Percentiles rank a stretch among this genome's conserved stretches.
Conservation (phyloP, 2,329 filamentous ascomycete species). For the Epichloe gansuensis region DNA sequence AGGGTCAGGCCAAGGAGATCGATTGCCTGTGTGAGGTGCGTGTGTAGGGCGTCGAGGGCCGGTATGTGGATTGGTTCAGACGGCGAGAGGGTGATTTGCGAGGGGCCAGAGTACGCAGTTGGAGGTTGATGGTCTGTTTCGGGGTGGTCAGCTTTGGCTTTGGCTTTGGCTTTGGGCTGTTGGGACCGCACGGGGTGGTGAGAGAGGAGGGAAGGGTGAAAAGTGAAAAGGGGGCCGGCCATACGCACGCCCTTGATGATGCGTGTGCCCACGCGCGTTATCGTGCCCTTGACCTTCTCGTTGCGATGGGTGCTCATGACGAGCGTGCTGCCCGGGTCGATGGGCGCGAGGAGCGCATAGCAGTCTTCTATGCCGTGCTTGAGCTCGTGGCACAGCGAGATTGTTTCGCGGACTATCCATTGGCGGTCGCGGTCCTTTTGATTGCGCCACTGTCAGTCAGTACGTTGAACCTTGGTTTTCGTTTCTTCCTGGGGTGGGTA, state of each 20-base stretch:
- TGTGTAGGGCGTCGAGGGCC: slow-evolving; percentile 59
- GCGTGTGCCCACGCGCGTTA: slow-evolving; percentile 81
- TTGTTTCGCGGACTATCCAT: slow-evolving; percentile 42
- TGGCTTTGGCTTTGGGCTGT: too few species aligned
- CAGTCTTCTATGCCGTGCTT: slow-evolving; percentile 73
- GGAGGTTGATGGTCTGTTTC: slow-evolving; percentile 63
- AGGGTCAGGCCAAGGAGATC: slow-evolving; percentile 65
- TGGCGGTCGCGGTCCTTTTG: slow-evolving; percentile 37
- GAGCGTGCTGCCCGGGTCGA: slow-evolving; percentile 76
- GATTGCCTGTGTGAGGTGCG: slow-evolving; percentile 70
- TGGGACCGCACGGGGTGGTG: too few species aligned
- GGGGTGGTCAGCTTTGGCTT: too few species aligned
- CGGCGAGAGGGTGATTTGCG: slow-evolving; percentile 36
- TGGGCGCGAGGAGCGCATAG: slow-evolving; percentile 71
- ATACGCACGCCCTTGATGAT: slow-evolving; percentile 75
- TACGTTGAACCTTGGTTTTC: background rate
- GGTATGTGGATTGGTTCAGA: slow-evolving; percentile 46
- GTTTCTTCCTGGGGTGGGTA: background rate
- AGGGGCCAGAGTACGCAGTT: slow-evolving; percentile 54
- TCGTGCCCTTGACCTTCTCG: slow-evolving; percentile 82
- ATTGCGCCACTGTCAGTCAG: background rate
- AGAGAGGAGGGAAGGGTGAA: background rate
- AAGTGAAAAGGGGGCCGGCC: slow-evolving; percentile 1
- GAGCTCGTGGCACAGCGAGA: slow-evolving; percentile 35
- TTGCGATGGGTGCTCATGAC: slow-evolving; percentile 79